Base-by-base conservation (phyloP, 257 asterid species). In the Cynanchum wilfordii region DNA sequence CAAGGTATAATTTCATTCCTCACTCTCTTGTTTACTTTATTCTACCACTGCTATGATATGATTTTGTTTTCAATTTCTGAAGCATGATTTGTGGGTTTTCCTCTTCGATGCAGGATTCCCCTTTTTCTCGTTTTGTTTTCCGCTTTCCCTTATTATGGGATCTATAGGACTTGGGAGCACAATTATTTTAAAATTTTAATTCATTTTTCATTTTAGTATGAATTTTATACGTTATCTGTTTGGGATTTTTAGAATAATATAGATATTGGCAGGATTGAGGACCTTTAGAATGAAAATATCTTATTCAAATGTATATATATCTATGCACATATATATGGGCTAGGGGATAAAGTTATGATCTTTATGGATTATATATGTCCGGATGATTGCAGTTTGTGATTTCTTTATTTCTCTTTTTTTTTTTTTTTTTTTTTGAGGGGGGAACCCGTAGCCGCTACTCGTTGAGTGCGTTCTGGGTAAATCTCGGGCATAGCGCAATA, bases 11-110 rank as follows among this genome's bases (percentile, higher is more conserved):
- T 33, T 63, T 16, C 16, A 62, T 63, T 63, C 27, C 2, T 63
- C 33, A n/a, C 20, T 12, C 38, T 12, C 68, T 63, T 12, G 24
- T 17, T 33, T 29, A 63, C 68, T 62, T 16, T 10, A 6, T 19
- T 13, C 11, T 55, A 17, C 56, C 3, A 55, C 60, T 55, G 10
- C 0, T 33, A 7, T 36, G 10, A 15, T 40, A 2, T 15, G n/a
- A n/a, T n/a, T n/a, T 7, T 4, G 10, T 36, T 36, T 36, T 10
- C 15, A 19, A 5, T 33, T 63, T 11, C 15, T 8, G 7, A 13
- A 12, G 68, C 45, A 6, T 16, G 67, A 60, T 62, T 62, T 62
- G 67, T 62, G 67, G 67, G 45, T 16, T 25, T 59, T 50, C 20
- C 9, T 51, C 58, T 54, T 22, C 22, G 58, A 19, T 54, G 9